Evolutionary conservation across 2,329 filamentous ascomycete genomes (phyloP), one percentile per base, ranked within the genome.

Genomic region (Domatiomyces globalis): DNA sequence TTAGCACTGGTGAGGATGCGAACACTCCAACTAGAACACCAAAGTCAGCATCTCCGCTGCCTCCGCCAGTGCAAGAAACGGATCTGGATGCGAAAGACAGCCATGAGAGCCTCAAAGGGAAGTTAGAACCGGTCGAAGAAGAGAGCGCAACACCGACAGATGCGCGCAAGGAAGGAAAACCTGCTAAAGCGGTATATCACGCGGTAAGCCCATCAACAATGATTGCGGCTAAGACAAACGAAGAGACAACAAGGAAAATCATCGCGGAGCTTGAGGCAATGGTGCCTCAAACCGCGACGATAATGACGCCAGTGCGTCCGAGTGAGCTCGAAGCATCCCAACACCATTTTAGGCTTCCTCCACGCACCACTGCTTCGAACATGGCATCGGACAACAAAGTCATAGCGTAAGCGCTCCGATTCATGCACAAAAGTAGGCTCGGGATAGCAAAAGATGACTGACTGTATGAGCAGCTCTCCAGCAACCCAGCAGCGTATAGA

Each of bases 231-330:
- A 15, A 39, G 33, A 39, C 10, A 39, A 39, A 39, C 10, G 33
- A 39, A 39, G 33, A 39, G 33, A 39, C 33, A 15, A 39, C 4
- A 39, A 10, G 15, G 15, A 46, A 57, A 27, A 56, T 54, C 43
- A 48, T 58, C 29, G 58, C 57, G 17, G 58, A 61, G 51, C 48
- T 61, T 36, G 58, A 59, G 49, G 58, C 54, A 17, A 20, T 19
- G n/a, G 52, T 54, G 4, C 33, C 33, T 39, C 33, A 39, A 15
- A 10, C 10, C 33, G 12, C 10, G 8, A 39, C 12, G 33, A 39
- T 10, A 15, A 15, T 39, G 2, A 15, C 33, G 15, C 12, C 33
- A 15, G 33, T 15, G 33, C 33, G 12, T 39, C 10, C 10, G 15
- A 5, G 5, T 39, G 33, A 39, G 9, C 9, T 39, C 33, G 12